A percentile compares a stretch with the other conserved stretches of the same genome.
phyloP scores from a whole-genome alignment of 306 rosid species.

The Sechiopsis laciniata region DNA sequence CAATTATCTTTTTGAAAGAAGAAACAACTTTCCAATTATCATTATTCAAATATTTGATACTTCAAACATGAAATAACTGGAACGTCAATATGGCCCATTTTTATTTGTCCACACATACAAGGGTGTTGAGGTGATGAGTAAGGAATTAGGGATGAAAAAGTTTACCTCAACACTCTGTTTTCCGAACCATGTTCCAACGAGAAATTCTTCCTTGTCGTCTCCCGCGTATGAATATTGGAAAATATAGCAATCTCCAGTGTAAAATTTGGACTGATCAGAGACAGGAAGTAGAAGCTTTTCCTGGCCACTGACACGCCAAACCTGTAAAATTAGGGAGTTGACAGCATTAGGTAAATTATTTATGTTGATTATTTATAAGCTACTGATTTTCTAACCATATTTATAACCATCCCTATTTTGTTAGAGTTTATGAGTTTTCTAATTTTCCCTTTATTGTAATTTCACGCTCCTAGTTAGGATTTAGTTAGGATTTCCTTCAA shows the following conservation, averaged over 20 bases:
- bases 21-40: background rate
- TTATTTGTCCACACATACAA: background rate
- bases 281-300: conserved; percentile 68
- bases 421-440: too few species aligned
- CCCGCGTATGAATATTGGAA: conserved; percentile 88
- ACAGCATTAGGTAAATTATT: conserved; percentile 23
- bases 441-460: too few species aligned
- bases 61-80: background rate
- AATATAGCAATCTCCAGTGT: conserved; percentile 83
- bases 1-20: too few species aligned
- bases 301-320: conserved; percentile 82
- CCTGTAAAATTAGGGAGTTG: conserved; percentile 45
- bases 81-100: background rate
- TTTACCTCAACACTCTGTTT: conserved; percentile 75
- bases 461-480: too few species aligned
- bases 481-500: too few species aligned
- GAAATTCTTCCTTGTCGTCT: conserved; percentile 82
- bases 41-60: conserved; percentile 1
- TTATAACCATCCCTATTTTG: background rate
- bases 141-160: conserved; percentile 15
- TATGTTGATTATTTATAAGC: background rate
- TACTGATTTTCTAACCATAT: too few species aligned
- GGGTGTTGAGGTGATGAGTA: background rate
- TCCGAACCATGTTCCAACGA: conserved; percentile 90
- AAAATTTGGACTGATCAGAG: conserved; percentile 83